Conservation (phyloP, 176 grass and related monocot species). For the Oryza longistaminata region DNA sequence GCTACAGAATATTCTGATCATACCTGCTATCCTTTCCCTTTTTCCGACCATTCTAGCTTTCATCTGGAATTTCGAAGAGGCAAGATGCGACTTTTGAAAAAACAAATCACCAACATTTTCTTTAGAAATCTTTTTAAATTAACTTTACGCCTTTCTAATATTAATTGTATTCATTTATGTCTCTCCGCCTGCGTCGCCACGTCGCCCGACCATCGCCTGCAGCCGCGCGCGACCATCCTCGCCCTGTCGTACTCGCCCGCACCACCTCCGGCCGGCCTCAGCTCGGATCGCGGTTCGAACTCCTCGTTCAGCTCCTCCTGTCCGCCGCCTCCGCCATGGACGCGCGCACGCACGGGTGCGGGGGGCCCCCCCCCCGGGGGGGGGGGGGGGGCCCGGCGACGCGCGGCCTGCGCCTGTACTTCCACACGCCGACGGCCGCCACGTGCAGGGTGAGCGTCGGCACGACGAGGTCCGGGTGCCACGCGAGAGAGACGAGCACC, state of each 20-base stretch:
- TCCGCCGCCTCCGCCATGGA: slow-evolving; percentile 73
- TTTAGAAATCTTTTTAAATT: no score
- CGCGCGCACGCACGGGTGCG: slow-evolving; percentile 65
- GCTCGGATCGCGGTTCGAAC: slow-evolving; percentile 73
- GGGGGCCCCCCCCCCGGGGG: no score
- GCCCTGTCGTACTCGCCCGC: slow-evolving; percentile 59
- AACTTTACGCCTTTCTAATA: no score
- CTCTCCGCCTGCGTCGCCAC: slow-evolving; percentile 84
- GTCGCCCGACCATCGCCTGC: slow-evolving; percentile 84
- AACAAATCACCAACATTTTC: no score
- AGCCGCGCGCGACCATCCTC: slow-evolving; percentile 62
- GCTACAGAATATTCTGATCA: no score
- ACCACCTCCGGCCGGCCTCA: slow-evolving; percentile 60
- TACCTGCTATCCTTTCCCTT: no score
- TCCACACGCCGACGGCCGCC: slow-evolving; percentile 58
- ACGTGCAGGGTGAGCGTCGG: slow-evolving; percentile 64
- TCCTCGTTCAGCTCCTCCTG: slow-evolving; percentile 94
- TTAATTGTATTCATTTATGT: no score
- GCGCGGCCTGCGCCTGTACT: slow-evolving; percentile 51
- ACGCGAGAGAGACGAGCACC: slow-evolving; percentile 74
- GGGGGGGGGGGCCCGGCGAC: no score
- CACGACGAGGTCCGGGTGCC: slow-evolving; percentile 79
- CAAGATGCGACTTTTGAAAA: no score
- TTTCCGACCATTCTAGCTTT: no score
- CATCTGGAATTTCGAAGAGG: no score